Base-by-base conservation (phyloP, 768 basidiomycete species). In the Sporobolomyces phaffii region DNA sequence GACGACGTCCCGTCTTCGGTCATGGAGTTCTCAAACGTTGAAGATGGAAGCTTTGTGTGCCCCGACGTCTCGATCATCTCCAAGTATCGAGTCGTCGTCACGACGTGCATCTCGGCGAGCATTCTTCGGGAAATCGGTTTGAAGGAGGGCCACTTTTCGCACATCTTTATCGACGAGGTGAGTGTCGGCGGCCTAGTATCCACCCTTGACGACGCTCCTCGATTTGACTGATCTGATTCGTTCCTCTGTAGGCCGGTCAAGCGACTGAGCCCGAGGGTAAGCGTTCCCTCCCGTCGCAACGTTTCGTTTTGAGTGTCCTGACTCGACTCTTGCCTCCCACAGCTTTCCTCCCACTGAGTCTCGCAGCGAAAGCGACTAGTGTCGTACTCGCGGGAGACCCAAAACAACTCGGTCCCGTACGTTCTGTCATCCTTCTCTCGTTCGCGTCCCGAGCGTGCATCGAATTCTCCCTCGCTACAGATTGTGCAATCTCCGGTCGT, bases 361-460 rank as follows among this genome's bases (percentile, higher is more conserved):
- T 60, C 29, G 67, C 62, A 1, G 56, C 15, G 18, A 7, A 33
- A 1, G 20, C 41, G 13, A 72, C 76, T 10, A 59, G 72, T 22
- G 54, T 78, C 5, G 57, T 75, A 9, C 71, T 79, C 5, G 76
- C 74, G 29, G 78, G 78, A 28, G 78, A 79, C 58, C 61, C 72
- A 10, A 73, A 78, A 34, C 78, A 79, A 69, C 75, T 79, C 13
- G 77, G 77, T 5, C 77, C 78, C 0, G 72, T 77, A 49, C 33
- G 64, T 49, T 26, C 6, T 22, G 49, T 33, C 50, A 28, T 50
- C 18, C 14, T 13, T n/a, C 15, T 26, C 22, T 7, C 43, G 36
- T 26, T 17, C 0, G 11, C 15, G 15, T 18, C n/a, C 8, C 28
- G 11, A 18, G 15, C 24, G 26, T 15, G 45, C 41, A 22, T 28